phyloP scores from a whole-genome alignment of 495 filamentous ascomycete genomes.

The Penicillium ucsense region DNA sequence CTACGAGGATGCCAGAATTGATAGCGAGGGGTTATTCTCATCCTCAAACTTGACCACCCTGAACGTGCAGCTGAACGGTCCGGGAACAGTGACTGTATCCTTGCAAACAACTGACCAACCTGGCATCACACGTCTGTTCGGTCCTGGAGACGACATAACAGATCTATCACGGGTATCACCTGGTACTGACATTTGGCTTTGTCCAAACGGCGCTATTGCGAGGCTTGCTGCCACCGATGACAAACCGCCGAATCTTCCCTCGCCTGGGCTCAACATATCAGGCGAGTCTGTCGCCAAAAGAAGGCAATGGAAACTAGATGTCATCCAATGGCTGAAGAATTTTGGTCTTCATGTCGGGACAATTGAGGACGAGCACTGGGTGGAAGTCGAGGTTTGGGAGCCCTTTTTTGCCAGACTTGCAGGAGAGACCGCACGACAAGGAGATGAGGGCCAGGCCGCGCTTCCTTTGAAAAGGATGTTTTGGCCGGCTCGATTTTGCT shows the following conservation, averaged over 20 bases:
- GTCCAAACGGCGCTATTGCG: conserved; percentile 39
- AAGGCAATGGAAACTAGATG: conserved; percentile 30
- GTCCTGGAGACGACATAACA: conserved; percentile 12
- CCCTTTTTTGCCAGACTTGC: conserved; percentile 36
- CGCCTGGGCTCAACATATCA: conserved; percentile 12
- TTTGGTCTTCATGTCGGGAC: conserved; percentile 28
- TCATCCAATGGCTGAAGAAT: conserved; percentile 31
- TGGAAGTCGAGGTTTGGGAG: conserved; percentile 39
- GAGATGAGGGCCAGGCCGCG: conserved; percentile 23
- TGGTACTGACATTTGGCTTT: conserved; percentile 40
- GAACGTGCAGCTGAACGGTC: conserved; percentile 28
- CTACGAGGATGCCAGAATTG: conserved; percentile 22
- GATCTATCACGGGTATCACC: conserved; percentile 13
- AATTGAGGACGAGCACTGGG: conserved; percentile 31
- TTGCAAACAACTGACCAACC: conserved; percentile 29
- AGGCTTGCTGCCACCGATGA: conserved; percentile 26
- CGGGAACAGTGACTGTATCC: conserved; percentile 31
- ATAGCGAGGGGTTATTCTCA: conserved; percentile 22
- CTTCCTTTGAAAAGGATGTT: conserved; percentile 37
- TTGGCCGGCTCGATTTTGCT: conserved; percentile 42
- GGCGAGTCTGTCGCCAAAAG: conserved; percentile 10
- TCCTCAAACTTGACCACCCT: conserved; percentile 27
- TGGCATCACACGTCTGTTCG: conserved; percentile 27
- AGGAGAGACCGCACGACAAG: conserved; percentile 26
- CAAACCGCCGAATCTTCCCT: conserved; percentile 11